Conservation (phyloP, 2,329 filamentous ascomycete genomes). For the Dothistroma pini region DNA sequence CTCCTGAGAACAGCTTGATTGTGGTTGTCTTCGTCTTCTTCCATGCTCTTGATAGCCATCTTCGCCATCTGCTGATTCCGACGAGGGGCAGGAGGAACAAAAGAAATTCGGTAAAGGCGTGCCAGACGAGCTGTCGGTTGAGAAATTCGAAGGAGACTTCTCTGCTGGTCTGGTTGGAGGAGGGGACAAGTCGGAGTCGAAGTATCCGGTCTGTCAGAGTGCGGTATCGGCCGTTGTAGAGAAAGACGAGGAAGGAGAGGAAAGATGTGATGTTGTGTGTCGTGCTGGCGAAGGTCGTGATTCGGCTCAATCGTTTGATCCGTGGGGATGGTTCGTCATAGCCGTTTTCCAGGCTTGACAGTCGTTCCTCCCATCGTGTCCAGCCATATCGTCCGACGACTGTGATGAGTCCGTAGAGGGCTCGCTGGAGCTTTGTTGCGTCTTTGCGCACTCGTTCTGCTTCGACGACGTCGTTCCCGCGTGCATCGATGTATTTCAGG, state of each 20-base stretch:
- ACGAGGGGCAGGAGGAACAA: constrained; percentile 96
- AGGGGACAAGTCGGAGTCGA: constrained; percentile 78
- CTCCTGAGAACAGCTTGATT: constrained; percentile 46
- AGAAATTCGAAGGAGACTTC: constrained; percentile 98
- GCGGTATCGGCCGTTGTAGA: constrained; percentile 85
- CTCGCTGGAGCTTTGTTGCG: constrained; percentile 80
- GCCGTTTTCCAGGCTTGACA: constrained; percentile 71
- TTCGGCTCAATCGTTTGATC: constrained; percentile 57
- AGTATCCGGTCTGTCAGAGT: constrained; percentile 84
- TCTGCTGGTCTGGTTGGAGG: constrained; percentile 77
- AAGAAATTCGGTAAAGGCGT: constrained; percentile 99
- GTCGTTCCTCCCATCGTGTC: constrained; percentile 86
- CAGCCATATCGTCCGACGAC: constrained; percentile 86
- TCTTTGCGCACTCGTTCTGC: constrained; percentile 48
- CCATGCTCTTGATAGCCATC: constrained; percentile 86
- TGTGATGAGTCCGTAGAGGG: constrained; percentile 76
- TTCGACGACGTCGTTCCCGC: constrained; percentile 36
- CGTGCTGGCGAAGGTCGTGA: constrained; percentile 67
- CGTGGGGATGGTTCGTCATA: constrained; percentile 56
- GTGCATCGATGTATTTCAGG: constrained; percentile 81
- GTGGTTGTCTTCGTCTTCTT: constrained; percentile 67
- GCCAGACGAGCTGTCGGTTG: constrained; percentile 97
- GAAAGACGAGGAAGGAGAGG: constrained; percentile 81
- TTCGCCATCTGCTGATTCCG: constrained; percentile 86
- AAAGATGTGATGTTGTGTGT: constrained; percentile 79